Conservation (phyloP, 768 basidiomycete species). For the Hysterangium stoloniferum region DNA sequence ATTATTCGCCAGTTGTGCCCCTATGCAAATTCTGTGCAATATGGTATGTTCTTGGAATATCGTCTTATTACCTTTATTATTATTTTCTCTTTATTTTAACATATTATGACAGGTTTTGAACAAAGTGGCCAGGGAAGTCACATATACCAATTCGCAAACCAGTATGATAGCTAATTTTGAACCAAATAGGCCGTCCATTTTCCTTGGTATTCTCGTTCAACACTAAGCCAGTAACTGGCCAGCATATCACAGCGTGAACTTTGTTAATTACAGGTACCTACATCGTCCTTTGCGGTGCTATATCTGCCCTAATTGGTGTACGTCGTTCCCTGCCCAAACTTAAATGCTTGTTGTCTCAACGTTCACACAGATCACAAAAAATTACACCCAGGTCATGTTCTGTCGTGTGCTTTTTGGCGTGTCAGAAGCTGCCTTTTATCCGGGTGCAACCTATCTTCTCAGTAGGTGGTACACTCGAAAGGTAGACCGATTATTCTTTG, state of each 20-base stretch:
- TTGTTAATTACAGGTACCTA: slow-evolving; percentile 28
- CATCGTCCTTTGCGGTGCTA: slow-evolving; percentile 55
- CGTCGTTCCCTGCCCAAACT: slow-evolving; percentile 15
- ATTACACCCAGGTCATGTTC: slow-evolving; percentile 45
- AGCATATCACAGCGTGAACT: neutral
- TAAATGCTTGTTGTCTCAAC: neutral
- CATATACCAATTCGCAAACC: neutral
- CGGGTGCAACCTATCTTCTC: slow-evolving; percentile 39
- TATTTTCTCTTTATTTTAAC: neutral
- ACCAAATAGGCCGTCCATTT: slow-evolving; percentile 49
- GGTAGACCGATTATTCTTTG: too few species aligned
- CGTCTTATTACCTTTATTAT: neutral
- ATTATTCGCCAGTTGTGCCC: slow-evolving; percentile 52
- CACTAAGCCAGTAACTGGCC: neutral
- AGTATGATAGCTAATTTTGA: too few species aligned
- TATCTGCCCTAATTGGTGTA: slow-evolving; percentile 57
- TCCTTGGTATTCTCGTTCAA: slow-evolving; percentile 35
- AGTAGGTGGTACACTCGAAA: slow-evolving; percentile 32
- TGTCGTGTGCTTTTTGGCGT: slow-evolving; percentile 58
- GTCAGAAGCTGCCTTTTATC: slow-evolving; percentile 61
- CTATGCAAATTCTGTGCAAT: slow-evolving; percentile 59
- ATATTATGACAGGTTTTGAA: slow-evolving; percentile 40
- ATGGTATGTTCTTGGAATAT: slow-evolving; percentile 40
- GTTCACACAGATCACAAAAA: slow-evolving; percentile 38
- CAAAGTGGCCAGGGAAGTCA: slow-evolving; percentile 40